These are phyloP conservation scores for Venturiaceae sp. DNA, from an alignment of 2,329 filamentous ascomycete genomes.

Conservation along the genomic window DNA sequence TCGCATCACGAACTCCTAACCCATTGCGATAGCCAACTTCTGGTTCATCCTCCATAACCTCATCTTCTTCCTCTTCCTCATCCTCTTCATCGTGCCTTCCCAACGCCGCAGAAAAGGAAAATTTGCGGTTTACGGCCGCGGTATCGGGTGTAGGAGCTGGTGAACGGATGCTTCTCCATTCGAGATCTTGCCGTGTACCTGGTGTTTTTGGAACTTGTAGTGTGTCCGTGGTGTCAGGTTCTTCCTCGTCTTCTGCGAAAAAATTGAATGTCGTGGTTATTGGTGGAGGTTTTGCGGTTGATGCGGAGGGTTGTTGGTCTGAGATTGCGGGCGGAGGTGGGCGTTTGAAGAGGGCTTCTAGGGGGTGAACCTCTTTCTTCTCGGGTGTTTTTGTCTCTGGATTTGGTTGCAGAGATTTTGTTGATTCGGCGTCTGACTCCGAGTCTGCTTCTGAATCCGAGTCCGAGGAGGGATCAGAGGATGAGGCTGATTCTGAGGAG, in stretches of 20 bases:
- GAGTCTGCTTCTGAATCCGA: conserved; percentile 15
- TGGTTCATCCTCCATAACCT: conserved; percentile 10
- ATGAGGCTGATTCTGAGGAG: neutral
- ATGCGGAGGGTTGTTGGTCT: conserved; percentile 20
- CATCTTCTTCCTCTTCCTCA: conserved; percentile 32
- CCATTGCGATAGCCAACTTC: no score
- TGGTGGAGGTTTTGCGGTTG: conserved; percentile 27
- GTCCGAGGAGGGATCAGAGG: conserved; percentile 9
- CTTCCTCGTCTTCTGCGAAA: conserved; percentile 40
- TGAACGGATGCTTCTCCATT: conserved; percentile 66
- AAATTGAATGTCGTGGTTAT: conserved; percentile 65
- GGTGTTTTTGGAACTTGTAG: conserved; percentile 60
- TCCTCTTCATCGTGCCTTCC: conserved; percentile 17
- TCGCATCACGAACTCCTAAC: conserved; percentile 14
- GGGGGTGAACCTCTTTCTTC: conserved; percentile 61
- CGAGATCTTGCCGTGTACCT: conserved; percentile 69
- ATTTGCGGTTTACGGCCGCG: conserved; percentile 59
- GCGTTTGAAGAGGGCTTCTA: conserved; percentile 88
- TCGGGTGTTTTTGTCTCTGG: conserved; percentile 5
- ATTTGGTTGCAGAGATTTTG: conserved; percentile 4
- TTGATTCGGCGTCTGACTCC: neutral
- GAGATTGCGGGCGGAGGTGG: conserved; percentile 32
- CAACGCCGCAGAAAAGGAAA: conserved; percentile 37
- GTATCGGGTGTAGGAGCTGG: conserved; percentile 94
- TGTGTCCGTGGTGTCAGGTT: conserved; percentile 32